phyloP scores from a whole-genome alignment of 140 eudicot genomes.

The Oenanthe javanica region DNA sequence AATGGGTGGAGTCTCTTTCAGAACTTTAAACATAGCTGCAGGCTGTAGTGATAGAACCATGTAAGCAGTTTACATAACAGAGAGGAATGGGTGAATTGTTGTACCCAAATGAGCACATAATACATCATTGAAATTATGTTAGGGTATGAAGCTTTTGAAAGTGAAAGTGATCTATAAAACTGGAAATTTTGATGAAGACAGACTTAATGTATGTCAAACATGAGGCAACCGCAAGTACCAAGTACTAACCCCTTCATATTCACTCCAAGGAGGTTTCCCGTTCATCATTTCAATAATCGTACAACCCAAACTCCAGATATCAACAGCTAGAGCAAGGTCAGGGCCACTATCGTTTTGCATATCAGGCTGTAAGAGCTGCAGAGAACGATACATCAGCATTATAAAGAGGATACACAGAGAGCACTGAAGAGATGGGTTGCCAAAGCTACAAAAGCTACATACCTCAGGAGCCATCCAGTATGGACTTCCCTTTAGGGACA shows the following conservation, averaged over 20 bases:
- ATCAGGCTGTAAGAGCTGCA: constrained; percentile 53
- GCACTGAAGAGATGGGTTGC: constrained; percentile 8
- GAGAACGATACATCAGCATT: constrained; percentile 7
- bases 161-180: not conserved
- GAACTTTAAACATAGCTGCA: constrained; percentile 92
- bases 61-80: not conserved
- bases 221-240: constrained; percentile 2
- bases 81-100: not conserved
- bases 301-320: constrained; percentile 96
- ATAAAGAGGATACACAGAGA: not conserved
- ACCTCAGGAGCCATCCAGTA: constrained; percentile 99
- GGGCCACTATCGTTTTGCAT: constrained; percentile 39
- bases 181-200: not conserved
- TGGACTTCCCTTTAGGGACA: constrained; percentile 86
- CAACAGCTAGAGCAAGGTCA: constrained; percentile 69
- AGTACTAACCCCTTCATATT: constrained; percentile 67
- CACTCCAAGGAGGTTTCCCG: constrained; percentile 94
- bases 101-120: not conserved
- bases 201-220: not conserved
- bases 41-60: constrained; percentile 31
- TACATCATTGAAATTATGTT: not conserved
- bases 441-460: not conserved
- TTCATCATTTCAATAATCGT: constrained; percentile 85
- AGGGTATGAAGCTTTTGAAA: not conserved
- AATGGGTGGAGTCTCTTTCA: constrained; percentile 69